Evolutionary conservation across 2,329 filamentous ascomycete genomes (phyloP), one percentile per base, ranked within the genome.

Genomic region (Teratosphaeria nubilosa): DNA sequence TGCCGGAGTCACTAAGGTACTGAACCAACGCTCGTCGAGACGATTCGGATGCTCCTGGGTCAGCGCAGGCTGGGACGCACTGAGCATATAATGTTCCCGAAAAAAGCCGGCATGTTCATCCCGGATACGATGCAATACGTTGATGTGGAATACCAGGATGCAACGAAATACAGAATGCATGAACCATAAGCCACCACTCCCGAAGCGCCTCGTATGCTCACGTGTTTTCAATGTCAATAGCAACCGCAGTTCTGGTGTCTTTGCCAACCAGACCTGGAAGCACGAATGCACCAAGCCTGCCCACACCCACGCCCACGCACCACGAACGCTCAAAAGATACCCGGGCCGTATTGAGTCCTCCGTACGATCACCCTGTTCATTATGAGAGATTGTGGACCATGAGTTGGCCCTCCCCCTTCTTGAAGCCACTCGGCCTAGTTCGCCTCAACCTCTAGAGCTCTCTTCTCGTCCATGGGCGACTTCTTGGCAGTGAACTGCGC

Each of bases 401-500:
- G n/a, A 10, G n/a, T 48, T 9, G 30, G n/a, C 45, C 25, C 45
- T 53, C 48, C n/a, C 16, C 53, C 11, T 3, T 24, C 22, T 48
- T 16, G 14, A 32, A 14, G 4, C n/a, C 30, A 50, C 6, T 9
- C 16, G 11, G 31, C 13, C 60, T 64, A 65, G 45, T 61, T 65
- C 58, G 63, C 63, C 62, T 65, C 59, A 27, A 65, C 59, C 54
- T 63, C 60, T 57, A 56, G 31, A 9, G 59, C 45, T 31, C 55
- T 22, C 60, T 64, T 64, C 62, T 64, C 62, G 14, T 37, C 48
- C 45, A 56, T 53, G 10, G 58, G 24, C 24, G 61, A 51, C 60
- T 64, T 66, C 63, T 69, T 69, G 2, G 57, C 56, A 53, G 51
- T 59, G 80, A 94, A 91, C 73, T 89, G 86, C 64, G 91, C 91